Percentiles rank a stretch among this genome's conserved stretches.
Conservation (phyloP, 805 yeast genomes). For the Nakazawaea holstii region DNA sequence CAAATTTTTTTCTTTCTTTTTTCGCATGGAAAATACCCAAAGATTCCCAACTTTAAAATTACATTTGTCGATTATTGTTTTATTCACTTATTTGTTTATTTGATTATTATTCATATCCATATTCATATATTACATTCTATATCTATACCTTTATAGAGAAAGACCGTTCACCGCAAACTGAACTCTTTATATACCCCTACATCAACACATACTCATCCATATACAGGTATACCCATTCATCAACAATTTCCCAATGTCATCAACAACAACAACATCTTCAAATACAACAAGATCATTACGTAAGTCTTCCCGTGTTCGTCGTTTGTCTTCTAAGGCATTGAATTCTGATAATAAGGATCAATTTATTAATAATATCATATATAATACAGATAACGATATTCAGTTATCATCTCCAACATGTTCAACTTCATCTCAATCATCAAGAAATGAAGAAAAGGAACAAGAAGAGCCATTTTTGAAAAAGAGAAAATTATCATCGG, state of each 20-base stretch:
- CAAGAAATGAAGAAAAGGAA: not conserved
- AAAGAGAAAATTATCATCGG: constrained; percentile 1
- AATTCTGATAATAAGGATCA: constrained; percentile 7
- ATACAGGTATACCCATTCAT: not conserved
- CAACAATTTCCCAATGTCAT: not conserved
- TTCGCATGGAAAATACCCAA: no score
- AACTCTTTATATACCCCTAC: no score
- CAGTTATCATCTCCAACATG: not conserved
- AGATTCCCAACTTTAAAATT: no score
- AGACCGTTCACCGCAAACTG: no score
- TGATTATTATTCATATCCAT: no score
- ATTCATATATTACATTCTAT: no score
- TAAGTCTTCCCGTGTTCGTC: constrained; percentile 15
- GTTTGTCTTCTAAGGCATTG: constrained; percentile 15
- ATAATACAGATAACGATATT: not conserved
- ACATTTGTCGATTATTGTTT: no score
- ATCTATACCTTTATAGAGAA: not conserved
- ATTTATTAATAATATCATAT: constrained; percentile 3
- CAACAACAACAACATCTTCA: not conserved
- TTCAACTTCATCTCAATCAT: not conserved
- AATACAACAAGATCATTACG: constrained; percentile 8
- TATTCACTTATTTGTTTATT: no score
- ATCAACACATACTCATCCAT: not conserved
- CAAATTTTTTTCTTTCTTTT: no score
- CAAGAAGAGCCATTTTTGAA: constrained; percentile 3